Evolutionary conservation across 2,329 filamentous ascomycete species (phyloP).

Genomic region (Alternaria atra): DNA sequence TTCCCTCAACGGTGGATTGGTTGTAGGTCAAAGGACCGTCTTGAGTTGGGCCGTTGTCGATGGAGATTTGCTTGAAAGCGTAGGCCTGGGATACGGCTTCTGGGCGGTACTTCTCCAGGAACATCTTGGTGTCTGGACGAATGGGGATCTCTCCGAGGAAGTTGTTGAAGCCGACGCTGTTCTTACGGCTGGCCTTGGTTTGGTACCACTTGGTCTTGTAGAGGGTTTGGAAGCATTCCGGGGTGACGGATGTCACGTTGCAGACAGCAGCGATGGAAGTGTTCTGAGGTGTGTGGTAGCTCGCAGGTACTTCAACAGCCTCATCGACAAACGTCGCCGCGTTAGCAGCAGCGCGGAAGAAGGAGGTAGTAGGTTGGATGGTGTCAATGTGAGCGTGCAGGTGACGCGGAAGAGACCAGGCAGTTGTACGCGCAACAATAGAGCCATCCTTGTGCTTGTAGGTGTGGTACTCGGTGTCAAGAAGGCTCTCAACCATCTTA

Average conservation of each 20-base stretch:
- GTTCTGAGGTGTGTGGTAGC: conserved; percentile 42
- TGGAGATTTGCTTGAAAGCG: conserved; percentile 66
- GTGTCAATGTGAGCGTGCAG: conserved; percentile 67
- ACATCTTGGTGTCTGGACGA: conserved; percentile 65
- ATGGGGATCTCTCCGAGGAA: conserved; percentile 61
- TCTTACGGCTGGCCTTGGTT: conserved; percentile 54
- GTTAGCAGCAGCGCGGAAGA: conserved; percentile 51
- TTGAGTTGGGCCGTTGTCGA: conserved; percentile 64
- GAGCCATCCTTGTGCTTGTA: conserved; percentile 65
- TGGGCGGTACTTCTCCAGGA: conserved; percentile 64
- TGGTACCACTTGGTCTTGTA: conserved; percentile 65
- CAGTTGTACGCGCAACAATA: conserved; percentile 60
- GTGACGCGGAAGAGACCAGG: conserved; percentile 67
- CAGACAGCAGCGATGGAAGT: conserved; percentile 54
- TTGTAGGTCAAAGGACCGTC: conserved; percentile 52
- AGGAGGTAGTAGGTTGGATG: conserved; percentile 69
- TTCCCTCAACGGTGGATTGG: conserved; percentile 34
- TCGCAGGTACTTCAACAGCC: conserved; percentile 32
- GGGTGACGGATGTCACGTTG: conserved; percentile 62
- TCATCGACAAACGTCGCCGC: conserved; percentile 38
- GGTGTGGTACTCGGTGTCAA: conserved; percentile 60
- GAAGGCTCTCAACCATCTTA: conserved; percentile 60
- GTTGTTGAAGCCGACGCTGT: conserved; percentile 59
- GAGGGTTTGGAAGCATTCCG: conserved; percentile 62
- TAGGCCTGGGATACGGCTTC: conserved; percentile 57